A percentile compares a stretch with the other conserved stretches of the same genome.
phyloP scores from a whole-genome alignment of 345 rosid species.

The Bruguiera parviflora region DNA sequence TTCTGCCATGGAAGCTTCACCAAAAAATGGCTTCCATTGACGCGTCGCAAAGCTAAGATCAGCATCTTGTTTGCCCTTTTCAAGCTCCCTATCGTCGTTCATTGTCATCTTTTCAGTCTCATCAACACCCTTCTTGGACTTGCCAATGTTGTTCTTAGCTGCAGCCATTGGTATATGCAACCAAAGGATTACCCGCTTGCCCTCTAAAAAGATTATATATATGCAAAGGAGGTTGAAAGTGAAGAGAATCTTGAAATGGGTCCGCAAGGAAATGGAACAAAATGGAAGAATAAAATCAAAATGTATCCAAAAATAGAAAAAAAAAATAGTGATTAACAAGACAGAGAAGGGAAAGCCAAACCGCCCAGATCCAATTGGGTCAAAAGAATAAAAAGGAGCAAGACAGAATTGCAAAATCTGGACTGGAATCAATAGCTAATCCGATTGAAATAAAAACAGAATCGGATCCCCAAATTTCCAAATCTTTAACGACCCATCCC shows the following conservation, averaged over 20 bases:
- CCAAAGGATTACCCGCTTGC: slow-evolving; percentile 27
- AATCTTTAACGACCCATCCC: slow-evolving; percentile 29
- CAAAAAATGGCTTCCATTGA: slow-evolving; percentile 51
- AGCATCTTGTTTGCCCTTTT: slow-evolving; percentile 30
- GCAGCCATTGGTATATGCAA: slow-evolving; percentile 34
- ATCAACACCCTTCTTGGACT: slow-evolving; percentile 43
- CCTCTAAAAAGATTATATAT: slow-evolving; percentile 14
- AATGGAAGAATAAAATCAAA: slow-evolving; percentile 28
- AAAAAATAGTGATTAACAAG: background rate
- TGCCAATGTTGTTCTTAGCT: slow-evolving; percentile 40
- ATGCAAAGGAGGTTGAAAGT: background rate
- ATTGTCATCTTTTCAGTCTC: slow-evolving; percentile 33
- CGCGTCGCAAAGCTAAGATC: slow-evolving; percentile 32
- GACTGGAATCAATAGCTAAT: slow-evolving; percentile 24
- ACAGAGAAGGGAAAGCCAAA: too few species aligned
- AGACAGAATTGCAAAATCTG: slow-evolving; percentile 29
- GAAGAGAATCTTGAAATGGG: slow-evolving; percentile 19
- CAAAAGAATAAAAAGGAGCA: slow-evolving; percentile 17
- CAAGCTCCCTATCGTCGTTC: slow-evolving; percentile 39
- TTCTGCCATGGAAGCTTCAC: slow-evolving; percentile 49
- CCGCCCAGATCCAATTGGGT: slow-evolving; percentile 29
- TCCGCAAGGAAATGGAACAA: slow-evolving; percentile 6
- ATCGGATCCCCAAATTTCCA: slow-evolving; percentile 39
- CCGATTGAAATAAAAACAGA: slow-evolving; percentile 39
- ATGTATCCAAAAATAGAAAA: slow-evolving; percentile 3